A percentile compares a stretch with the other conserved stretches of the same genome.
Evolutionary conservation across 345 rosid genomes (phyloP).

Genomic region (Raphanus raphanistrum): DNA sequence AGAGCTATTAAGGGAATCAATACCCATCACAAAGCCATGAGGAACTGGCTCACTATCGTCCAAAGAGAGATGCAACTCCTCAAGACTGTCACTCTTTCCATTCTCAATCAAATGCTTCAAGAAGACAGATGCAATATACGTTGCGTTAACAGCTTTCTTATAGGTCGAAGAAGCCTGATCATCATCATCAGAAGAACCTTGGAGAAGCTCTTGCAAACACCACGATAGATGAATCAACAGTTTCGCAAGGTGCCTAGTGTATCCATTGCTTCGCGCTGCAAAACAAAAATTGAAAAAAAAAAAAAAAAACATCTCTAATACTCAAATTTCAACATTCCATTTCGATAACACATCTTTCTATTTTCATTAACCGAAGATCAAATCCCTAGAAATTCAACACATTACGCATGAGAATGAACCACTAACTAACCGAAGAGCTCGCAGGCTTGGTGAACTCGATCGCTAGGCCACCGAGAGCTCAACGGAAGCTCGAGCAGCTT

Average conservation of each 20-base stretch:
- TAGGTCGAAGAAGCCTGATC: slow-evolving; percentile 40
- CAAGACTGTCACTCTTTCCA: slow-evolving; percentile 47
- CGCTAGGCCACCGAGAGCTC: slow-evolving; percentile 67
- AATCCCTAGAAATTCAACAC: slow-evolving; percentile 1
- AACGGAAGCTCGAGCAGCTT: slow-evolving; percentile 84
- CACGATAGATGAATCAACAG: slow-evolving; percentile 76
- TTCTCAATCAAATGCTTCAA: slow-evolving; percentile 75
- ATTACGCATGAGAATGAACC: neutral
- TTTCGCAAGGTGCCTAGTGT: slow-evolving; percentile 86
- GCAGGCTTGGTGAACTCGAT: slow-evolving; percentile 71
- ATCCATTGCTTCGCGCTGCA: slow-evolving; percentile 73
- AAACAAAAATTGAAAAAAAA: neutral
- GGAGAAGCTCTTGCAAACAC: slow-evolving; percentile 79
- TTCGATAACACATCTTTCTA: neutral
- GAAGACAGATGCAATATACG: slow-evolving; percentile 77
- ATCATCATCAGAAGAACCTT: slow-evolving; percentile 46
- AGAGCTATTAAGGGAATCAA: slow-evolving; percentile 8
- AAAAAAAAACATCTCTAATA: neutral
- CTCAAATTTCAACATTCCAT: slow-evolving; percentile 10
- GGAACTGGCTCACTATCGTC: slow-evolving; percentile 68
- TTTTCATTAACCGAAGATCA: neutral
- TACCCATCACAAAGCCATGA: slow-evolving; percentile 58
- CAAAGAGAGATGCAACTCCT: slow-evolving; percentile 64
- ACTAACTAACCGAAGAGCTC: slow-evolving; percentile 68
- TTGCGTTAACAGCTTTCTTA: slow-evolving; percentile 72